Conservation (phyloP, 2,329 filamentous ascomycete species). For the Aspergillus novofumigatus region DNA sequence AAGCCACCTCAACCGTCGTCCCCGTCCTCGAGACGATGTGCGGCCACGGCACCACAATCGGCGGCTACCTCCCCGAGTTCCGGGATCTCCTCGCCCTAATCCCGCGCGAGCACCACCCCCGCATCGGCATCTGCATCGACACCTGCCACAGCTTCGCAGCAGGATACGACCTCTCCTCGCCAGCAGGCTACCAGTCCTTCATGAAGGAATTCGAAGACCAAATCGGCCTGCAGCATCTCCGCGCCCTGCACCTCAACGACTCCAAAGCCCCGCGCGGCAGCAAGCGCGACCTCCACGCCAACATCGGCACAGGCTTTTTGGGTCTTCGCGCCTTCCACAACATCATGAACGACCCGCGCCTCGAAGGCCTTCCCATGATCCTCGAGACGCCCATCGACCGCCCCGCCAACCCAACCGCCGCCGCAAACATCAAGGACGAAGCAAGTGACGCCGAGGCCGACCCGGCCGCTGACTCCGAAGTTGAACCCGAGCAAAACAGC, state of each 20-base stretch:
- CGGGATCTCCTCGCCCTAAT: conserved; percentile 76
- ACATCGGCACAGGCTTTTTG: conserved; percentile 92
- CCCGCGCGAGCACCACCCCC: conserved; percentile 64
- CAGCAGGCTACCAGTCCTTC: conserved; percentile 67
- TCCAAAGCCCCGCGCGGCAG: conserved; percentile 84
- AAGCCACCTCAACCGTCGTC: conserved; percentile 68
- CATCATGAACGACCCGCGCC: conserved; percentile 74
- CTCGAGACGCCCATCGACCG: conserved; percentile 92
- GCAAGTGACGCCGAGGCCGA: conserved; percentile 14
- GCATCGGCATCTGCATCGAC: conserved; percentile 92
- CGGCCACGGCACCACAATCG: conserved; percentile 80
- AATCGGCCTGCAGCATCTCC: conserved; percentile 75
- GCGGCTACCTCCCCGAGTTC: conserved; percentile 79
- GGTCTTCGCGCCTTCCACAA: conserved; percentile 87
- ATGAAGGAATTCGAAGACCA: conserved; percentile 71
- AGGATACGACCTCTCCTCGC: conserved; percentile 81
- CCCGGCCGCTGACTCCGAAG: conserved; percentile 10
- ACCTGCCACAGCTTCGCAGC: conserved; percentile 96
- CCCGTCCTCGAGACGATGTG: conserved; percentile 96
- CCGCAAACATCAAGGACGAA: not conserved
- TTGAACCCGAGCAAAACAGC: conserved; percentile 16
- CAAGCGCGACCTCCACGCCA: conserved; percentile 85
- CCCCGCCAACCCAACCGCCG: conserved; percentile 45
- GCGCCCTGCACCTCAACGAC: conserved; percentile 89
- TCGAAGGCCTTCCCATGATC: conserved; percentile 81